Evolutionary conservation across 2,329 filamentous ascomycete species (phyloP).

Genomic region (Cercospora zeae-maydis): DNA sequence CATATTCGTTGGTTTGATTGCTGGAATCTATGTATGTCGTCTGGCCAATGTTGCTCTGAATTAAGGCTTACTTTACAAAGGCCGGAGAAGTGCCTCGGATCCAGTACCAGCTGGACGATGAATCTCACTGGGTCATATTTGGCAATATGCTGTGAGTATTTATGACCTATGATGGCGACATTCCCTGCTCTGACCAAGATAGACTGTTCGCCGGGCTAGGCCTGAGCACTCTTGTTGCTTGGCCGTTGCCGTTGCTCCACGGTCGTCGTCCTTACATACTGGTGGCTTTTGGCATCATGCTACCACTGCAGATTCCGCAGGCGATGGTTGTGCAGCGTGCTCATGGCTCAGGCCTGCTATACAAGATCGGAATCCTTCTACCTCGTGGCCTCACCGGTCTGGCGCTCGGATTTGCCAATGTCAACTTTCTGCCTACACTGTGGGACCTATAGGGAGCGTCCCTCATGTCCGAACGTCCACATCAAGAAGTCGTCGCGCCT

Average conservation of each 20-base stretch:
- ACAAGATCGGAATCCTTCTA: slow-evolving; percentile 59
- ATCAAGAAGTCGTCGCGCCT: slow-evolving; percentile 65
- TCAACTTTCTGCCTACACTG: slow-evolving; percentile 70
- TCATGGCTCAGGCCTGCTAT: slow-evolving; percentile 55
- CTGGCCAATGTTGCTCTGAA: neutral
- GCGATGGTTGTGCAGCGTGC: slow-evolving; percentile 60
- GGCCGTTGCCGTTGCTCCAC: slow-evolving; percentile 71
- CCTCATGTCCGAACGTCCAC: slow-evolving; percentile 66
- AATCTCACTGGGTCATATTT: slow-evolving; percentile 63
- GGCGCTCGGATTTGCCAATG: slow-evolving; percentile 69
- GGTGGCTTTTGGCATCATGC: slow-evolving; percentile 61
- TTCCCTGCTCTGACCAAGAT: slow-evolving; percentile 1
- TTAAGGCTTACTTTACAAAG: slow-evolving; percentile 26
- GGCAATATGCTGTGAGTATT: slow-evolving; percentile 62
- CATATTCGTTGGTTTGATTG: slow-evolving; percentile 64
- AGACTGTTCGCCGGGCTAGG: slow-evolving; percentile 67
- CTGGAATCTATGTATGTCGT: slow-evolving; percentile 62
- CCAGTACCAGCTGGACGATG: slow-evolving; percentile 70
- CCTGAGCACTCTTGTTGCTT: slow-evolving; percentile 65
- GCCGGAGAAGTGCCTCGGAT: slow-evolving; percentile 75
- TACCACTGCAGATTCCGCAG: slow-evolving; percentile 73
- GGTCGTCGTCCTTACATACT: slow-evolving; percentile 76
- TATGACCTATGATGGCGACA: neutral
- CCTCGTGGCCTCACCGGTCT: slow-evolving; percentile 65
- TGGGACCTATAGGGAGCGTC: slow-evolving; percentile 75